Percentiles rank a stretch among this genome's conserved stretches.
Evolutionary conservation across 148 eudicot genomes (phyloP).

Genomic region (Chenopodium formosanum): DNA sequence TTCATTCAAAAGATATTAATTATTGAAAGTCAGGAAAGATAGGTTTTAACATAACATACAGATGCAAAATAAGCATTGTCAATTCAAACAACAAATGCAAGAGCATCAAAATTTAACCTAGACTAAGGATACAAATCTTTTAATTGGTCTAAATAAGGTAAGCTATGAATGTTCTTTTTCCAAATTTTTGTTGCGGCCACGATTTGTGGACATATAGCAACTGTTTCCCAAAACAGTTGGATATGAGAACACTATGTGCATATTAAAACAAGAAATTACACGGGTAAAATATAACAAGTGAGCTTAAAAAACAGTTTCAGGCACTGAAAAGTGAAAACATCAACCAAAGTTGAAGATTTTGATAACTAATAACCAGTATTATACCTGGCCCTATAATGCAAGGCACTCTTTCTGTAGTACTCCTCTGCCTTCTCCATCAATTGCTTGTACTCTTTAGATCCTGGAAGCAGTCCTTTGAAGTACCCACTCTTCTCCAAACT

Average conservation of each 20-base stretch:
- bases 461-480: slow-evolving; percentile 70
- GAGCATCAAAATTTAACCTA: not conserved
- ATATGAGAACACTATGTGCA: not conserved
- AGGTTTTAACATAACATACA: not conserved
- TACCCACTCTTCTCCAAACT: slow-evolving; percentile 74
- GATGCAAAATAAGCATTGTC: not conserved
- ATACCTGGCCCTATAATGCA: slow-evolving; percentile 72
- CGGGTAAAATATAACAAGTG: not conserved
- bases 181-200: not conserved
- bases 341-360: not conserved
- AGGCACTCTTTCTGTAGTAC: slow-evolving; percentile 61
- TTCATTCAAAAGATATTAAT: slow-evolving; percentile 11
- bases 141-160: not conserved
- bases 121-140: not conserved
- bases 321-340: not conserved
- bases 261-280: not conserved
- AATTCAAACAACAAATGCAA: not conserved
- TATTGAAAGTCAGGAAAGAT: not conserved
- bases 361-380: not conserved
- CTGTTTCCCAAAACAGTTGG: not conserved
- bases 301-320: not conserved
- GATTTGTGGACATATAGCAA: not conserved
- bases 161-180: not conserved
- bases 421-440: slow-evolving; percentile 81
- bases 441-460: slow-evolving; percentile 74